Evolutionary conservation across 192 early-diverging fungal genomes (phyloP).

Genomic region (Borealophlyctis nickersoniae): DNA sequence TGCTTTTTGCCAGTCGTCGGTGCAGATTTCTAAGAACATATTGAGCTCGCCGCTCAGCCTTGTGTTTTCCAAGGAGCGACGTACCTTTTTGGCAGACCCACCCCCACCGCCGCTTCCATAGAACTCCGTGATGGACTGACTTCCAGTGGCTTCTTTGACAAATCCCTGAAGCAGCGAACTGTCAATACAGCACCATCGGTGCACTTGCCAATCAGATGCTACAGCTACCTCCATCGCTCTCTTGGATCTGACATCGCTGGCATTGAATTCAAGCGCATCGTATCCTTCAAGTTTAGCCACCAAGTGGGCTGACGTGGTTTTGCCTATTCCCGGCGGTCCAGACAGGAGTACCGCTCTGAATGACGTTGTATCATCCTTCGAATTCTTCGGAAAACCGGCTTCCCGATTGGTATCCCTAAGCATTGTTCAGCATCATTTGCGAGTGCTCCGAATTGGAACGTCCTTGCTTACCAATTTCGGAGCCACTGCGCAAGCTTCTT

Average conservation of each 20-base stretch:
- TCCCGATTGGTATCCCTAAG: conserved; percentile 45
- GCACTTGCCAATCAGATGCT: background rate
- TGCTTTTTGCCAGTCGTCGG: conserved; percentile 24
- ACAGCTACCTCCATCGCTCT: conserved; percentile 68
- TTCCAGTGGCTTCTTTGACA: conserved; percentile 52
- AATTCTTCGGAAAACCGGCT: conserved; percentile 50
- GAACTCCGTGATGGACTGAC: conserved; percentile 56
- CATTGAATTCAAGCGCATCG: conserved; percentile 91
- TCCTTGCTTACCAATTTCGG: conserved; percentile 56
- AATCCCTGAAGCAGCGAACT: conserved; percentile 29
- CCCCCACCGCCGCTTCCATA: conserved; percentile 24
- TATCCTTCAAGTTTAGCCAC: conserved; percentile 76
- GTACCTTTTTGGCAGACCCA: no score
- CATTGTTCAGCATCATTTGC: background rate
- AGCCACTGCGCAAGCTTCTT: conserved; percentile 75
- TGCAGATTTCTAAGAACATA: background rate
- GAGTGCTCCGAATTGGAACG: no score
- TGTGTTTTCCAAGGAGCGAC: no score
- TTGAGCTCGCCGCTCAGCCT: no score
- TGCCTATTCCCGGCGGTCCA: conserved; percentile 97
- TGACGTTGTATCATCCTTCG: conserved; percentile 47
- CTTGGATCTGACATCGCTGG: conserved; percentile 92
- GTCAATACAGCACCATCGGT: background rate
- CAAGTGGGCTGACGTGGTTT: conserved; percentile 94
- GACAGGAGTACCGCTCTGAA: conserved; percentile 77